These are phyloP conservation scores for Mucor indicus DNA, from an alignment of 371 early-diverging fungal genomes.

Conservation along the genomic window DNA sequence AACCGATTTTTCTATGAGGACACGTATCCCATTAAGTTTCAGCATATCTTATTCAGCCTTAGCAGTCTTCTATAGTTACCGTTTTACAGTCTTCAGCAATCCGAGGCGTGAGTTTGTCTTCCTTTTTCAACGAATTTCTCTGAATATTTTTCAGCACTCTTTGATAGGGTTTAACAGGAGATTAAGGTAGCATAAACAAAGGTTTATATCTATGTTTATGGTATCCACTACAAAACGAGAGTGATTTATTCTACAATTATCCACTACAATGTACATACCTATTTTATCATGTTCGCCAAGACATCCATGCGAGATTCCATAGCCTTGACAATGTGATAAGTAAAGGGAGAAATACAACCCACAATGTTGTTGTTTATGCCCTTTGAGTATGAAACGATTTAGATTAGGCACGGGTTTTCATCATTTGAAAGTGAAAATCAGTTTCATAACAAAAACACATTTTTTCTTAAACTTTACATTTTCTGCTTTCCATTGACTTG, in stretches of 20 bases:
- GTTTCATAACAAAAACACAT: too few relatives aligned
- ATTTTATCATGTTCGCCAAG: constrained; percentile 4
- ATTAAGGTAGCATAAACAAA: constrained; percentile 7
- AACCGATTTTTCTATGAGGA: constrained; percentile 1
- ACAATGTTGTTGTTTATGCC: too few relatives aligned
- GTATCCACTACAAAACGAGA: constrained; percentile 1
- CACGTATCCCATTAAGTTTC: constrained; percentile 5
- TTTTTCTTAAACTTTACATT: too few relatives aligned
- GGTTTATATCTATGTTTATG: constrained; percentile 4
- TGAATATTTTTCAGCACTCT: constrained; percentile 3
- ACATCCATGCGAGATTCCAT: constrained; percentile 9
- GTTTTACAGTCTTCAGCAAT: constrained; percentile 6
- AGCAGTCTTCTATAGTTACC: constrained; percentile 2
- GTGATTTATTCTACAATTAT: constrained; percentile 1
- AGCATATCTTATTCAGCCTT: constrained; percentile 6
- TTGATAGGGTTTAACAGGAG: constrained; percentile 11
- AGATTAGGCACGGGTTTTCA: too few relatives aligned
- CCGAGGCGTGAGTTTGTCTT: constrained; percentile 8
- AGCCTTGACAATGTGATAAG: constrained; percentile 6
- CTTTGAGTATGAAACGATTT: too few relatives aligned
- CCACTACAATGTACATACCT: constrained; percentile 8
- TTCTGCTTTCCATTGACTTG: too few relatives aligned
- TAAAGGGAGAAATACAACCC: not conserved
- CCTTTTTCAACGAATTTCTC: not conserved
- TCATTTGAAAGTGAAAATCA: too few relatives aligned